These are phyloP conservation scores for Rhizopogon sp. DNA, from an alignment of 768 basidiomycete genomes.

Conservation along the genomic window DNA sequence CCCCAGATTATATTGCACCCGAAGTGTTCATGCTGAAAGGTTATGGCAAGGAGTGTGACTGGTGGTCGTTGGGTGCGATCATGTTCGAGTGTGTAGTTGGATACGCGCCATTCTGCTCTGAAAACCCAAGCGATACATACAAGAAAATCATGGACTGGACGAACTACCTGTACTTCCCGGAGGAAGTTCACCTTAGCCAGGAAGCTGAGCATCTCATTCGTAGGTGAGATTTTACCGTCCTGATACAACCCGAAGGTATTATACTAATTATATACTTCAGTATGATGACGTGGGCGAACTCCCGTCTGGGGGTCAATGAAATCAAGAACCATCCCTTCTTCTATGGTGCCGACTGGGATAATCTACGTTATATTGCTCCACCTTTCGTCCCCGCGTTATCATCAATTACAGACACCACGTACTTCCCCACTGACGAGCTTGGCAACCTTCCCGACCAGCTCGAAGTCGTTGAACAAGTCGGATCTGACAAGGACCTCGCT, in stretches of 20 bases:
- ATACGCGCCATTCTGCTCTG: slow-evolving; percentile 96
- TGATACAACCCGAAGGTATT: background rate
- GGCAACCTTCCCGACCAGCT: slow-evolving; percentile 61
- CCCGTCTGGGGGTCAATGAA: slow-evolving; percentile 74
- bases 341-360: slow-evolving; percentile 91
- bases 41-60: slow-evolving; percentile 98
- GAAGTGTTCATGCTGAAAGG: slow-evolving; percentile 97
- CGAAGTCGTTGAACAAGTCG: slow-evolving; percentile 55
- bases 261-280: slow-evolving; percentile 31
- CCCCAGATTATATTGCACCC: slow-evolving; percentile 75
- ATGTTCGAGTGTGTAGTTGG: slow-evolving; percentile 99
- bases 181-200: slow-evolving; percentile 88
- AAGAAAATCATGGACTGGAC: slow-evolving; percentile 98
- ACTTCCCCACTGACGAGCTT: slow-evolving; percentile 95
- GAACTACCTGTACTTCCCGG: slow-evolving; percentile 86
- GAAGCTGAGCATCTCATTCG: slow-evolving; percentile 91
- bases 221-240: slow-evolving; percentile 42
- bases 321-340: slow-evolving; percentile 94
- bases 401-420: slow-evolving; percentile 89
- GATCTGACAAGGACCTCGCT: slow-evolving; percentile 64
- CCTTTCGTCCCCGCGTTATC: slow-evolving; percentile 93
- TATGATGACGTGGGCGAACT: slow-evolving; percentile 81
- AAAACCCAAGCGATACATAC: slow-evolving; percentile 96
- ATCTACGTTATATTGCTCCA: slow-evolving; percentile 88
- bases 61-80: slow-evolving; percentile 99